phyloP scores from a whole-genome alignment of 768 basidiomycete genomes.

The Pulveroboletus sp. region DNA sequence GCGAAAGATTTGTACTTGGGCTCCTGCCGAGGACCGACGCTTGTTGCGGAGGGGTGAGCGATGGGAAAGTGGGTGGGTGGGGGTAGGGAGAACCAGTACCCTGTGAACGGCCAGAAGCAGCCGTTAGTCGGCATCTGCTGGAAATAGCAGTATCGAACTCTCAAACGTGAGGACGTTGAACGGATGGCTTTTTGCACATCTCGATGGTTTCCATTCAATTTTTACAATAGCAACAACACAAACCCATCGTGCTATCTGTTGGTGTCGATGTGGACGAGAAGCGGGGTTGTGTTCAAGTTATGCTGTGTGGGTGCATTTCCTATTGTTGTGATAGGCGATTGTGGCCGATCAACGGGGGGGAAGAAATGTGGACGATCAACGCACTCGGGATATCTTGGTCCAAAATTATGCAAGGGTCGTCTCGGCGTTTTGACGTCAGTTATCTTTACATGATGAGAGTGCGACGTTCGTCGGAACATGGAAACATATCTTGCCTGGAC shows the following conservation, averaged over 20 bases:
- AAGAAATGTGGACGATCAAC: too few species aligned
- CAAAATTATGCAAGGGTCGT: background rate
- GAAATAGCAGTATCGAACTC: background rate
- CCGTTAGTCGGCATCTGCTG: conserved; percentile 1
- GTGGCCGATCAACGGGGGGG: background rate
- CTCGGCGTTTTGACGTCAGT: conserved; percentile 2
- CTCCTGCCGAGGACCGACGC: background rate
- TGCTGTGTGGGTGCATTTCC: background rate
- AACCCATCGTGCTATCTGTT: background rate
- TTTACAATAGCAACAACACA: conserved; percentile 12
- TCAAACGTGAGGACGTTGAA: background rate
- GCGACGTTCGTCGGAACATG: too few species aligned
- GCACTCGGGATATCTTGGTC: background rate
- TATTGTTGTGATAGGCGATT: background rate
- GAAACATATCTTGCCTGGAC: too few species aligned
- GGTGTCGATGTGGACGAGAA: conserved; percentile 3
- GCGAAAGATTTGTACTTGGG: conserved; percentile 13
- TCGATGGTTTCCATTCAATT: background rate
- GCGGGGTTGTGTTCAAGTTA: too few species aligned
- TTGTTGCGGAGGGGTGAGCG: background rate
- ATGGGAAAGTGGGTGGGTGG: too few species aligned
- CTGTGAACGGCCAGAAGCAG: background rate
- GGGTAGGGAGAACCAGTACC: background rate
- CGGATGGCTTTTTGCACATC: conserved; percentile 1
- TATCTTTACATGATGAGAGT: too few species aligned